Evolutionary conservation across 768 basidiomycete genomes (phyloP).

Genomic region (Tulasnella sp.): DNA sequence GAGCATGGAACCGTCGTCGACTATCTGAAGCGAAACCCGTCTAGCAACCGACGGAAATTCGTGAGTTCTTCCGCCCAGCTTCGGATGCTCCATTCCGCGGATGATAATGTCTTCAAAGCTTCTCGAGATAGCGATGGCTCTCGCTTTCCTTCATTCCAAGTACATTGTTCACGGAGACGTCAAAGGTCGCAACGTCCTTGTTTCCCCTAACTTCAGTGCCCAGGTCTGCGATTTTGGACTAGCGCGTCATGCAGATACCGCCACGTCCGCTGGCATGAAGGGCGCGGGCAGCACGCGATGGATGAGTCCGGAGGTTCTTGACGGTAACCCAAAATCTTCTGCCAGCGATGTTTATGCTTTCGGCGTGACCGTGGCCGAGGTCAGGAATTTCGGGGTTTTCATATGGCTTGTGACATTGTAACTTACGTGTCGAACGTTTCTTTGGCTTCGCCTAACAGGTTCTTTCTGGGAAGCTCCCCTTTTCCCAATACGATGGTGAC

Average conservation of each 20-base stretch:
- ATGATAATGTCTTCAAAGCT: background rate
- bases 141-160: background rate
- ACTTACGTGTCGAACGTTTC: too few species aligned
- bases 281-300: slow-evolving; percentile 10
- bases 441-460: too few species aligned
- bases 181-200: background rate
- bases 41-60: background rate
- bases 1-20: background rate
- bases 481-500: too few species aligned
- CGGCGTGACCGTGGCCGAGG: slow-evolving; percentile 17
- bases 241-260: background rate
- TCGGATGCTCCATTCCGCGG: background rate
- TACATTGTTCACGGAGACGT: background rate
- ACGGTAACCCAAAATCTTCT: background rate
- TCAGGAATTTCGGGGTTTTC: background rate
- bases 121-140: background rate
- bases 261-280: background rate
- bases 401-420: too few species aligned
- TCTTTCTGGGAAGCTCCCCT: too few species aligned
- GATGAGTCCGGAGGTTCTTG: background rate
- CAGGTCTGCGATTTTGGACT: slow-evolving; percentile 21
- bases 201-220: background rate
- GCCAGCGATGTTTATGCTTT: slow-evolving; percentile 20
- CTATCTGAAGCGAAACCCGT: background rate
- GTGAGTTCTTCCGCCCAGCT: background rate